Base-by-base conservation (phyloP, 345 rosid genomes). In the Pistacia vera region DNA sequence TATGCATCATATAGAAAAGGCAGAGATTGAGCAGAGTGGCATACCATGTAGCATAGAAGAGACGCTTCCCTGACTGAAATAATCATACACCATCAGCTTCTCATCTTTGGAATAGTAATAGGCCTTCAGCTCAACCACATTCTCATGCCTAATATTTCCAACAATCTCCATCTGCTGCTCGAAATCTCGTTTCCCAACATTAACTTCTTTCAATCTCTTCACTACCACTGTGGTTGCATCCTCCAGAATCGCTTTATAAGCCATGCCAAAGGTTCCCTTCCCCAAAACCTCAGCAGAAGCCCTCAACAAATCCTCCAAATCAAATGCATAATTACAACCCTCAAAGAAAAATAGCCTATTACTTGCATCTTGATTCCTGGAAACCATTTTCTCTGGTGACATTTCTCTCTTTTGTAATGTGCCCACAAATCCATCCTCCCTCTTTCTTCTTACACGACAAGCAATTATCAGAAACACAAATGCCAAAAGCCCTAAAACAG, bases 251-350 rank as follows among this genome's bases (percentile, higher is more conserved):
- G 98, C 99, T 83, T 89, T 96, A 59, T 96, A 96, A 48, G 99
- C 88, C 55, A 88, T 91, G 18, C 99, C 98, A 63, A 93, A 93
- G 12, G 99, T 91, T 56, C 99, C 99, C 66, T 96, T 96, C 25
- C 98, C 99, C 73, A 96, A 81, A n/a, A 96, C 97, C 80, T 96
- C 99, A 17, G 98, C 98, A 14, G 98, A 96, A 69, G 99, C 99
- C 78, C 98, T 91, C 86, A 96, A 81, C 8, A 96, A 83, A 89
- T 96, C 99, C 83, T 96, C 99, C 82, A 96, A 87, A 88, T 96
- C 97, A 60, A 96, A 93, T 28, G 97, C 86, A 78, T 93, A 93
- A 49, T 79, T 90, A 35, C 97, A 91, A n/a, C 98, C 97, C 82
- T 93, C 97, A 13, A 96, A 96, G 93, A 96, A 96, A 49, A 85